phyloP scores from a whole-genome alignment of 176 grass and related monocot species.

The Ananas comosus region DNA sequence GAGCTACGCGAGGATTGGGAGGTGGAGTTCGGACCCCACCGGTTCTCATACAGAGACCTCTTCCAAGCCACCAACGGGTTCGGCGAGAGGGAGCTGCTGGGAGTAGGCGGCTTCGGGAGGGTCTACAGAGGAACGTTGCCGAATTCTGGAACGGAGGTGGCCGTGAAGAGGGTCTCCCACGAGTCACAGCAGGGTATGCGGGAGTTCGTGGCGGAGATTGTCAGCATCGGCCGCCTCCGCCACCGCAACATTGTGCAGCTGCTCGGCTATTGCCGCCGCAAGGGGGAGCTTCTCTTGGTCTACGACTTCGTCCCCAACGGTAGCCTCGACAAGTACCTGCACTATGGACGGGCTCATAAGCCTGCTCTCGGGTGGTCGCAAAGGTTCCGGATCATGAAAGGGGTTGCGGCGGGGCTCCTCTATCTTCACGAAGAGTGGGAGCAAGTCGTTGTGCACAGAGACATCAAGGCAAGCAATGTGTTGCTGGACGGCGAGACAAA shows the following conservation, averaged over 20 bases:
- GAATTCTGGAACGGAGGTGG: neutral
- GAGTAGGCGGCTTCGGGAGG: constrained; percentile 6
- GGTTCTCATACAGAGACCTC: constrained; percentile 8
- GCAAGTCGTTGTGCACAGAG: constrained; percentile 46
- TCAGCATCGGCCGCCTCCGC: constrained; percentile 9
- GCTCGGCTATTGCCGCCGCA: constrained; percentile 13
- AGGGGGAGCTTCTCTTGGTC: constrained; percentile 11
- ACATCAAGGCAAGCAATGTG: constrained; percentile 60
- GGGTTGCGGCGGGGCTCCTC: constrained; percentile 31
- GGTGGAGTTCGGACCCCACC: neutral
- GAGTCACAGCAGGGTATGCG: constrained; percentile 19
- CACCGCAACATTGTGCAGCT: constrained; percentile 14
- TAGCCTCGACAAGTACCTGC: constrained; percentile 20
- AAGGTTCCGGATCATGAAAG: constrained; percentile 22
- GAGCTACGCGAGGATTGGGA: constrained; percentile 19
- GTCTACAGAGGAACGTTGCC: constrained; percentile 16
- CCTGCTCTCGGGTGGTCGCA: neutral
- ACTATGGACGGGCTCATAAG: neutral
- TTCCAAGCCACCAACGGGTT: constrained; percentile 9
- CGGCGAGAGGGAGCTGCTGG: neutral
- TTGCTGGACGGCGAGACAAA: constrained; percentile 45
- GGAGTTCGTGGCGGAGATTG: constrained; percentile 18
- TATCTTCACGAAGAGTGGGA: constrained; percentile 67
- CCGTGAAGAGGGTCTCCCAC: constrained; percentile 14
- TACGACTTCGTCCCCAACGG: constrained; percentile 15